phyloP scores from a whole-genome alignment of 2,329 filamentous ascomycete species.

The Xylariaceae sp. region DNA sequence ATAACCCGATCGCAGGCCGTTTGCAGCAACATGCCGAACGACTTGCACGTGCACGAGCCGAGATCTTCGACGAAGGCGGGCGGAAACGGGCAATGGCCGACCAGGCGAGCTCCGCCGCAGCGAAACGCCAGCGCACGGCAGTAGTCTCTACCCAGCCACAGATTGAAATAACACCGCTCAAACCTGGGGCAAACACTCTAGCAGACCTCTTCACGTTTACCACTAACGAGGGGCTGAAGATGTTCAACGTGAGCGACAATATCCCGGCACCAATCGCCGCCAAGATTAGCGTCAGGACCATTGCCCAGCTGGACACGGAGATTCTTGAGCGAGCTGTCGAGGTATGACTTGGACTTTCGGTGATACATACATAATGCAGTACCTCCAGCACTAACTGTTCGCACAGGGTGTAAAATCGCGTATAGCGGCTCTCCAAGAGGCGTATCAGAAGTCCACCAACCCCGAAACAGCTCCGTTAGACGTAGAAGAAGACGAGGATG shows the following conservation, averaged over 20 bases:
- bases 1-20: slow-evolving; percentile 65
- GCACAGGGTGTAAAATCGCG: slow-evolving; percentile 48
- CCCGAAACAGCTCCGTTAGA: slow-evolving; percentile 56
- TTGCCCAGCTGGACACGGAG: slow-evolving; percentile 64
- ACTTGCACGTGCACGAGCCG: slow-evolving; percentile 69
- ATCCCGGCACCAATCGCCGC: slow-evolving; percentile 71
- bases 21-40: slow-evolving; percentile 87
- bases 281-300: slow-evolving; percentile 73
- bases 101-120: slow-evolving; percentile 66
- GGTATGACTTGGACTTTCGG: slow-evolving; percentile 39
- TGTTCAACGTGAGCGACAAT: slow-evolving; percentile 71
- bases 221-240: slow-evolving; percentile 63
- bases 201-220: slow-evolving; percentile 86
- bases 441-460: slow-evolving; percentile 44
- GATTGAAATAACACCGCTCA: slow-evolving; percentile 62
- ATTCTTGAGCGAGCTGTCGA: slow-evolving; percentile 69
- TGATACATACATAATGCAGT: background rate
- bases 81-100: slow-evolving; percentile 73
- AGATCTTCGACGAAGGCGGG: slow-evolving; percentile 71
- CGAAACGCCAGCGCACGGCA: slow-evolving; percentile 75
- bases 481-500: slow-evolving; percentile 77
- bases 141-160: slow-evolving; percentile 39
- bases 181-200: slow-evolving; percentile 69
- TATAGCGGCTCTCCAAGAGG: slow-evolving; percentile 38
- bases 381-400: slow-evolving; percentile 6